phyloP scores from a whole-genome alignment of 345 rosid genomes.

The Moringa oleifera region DNA sequence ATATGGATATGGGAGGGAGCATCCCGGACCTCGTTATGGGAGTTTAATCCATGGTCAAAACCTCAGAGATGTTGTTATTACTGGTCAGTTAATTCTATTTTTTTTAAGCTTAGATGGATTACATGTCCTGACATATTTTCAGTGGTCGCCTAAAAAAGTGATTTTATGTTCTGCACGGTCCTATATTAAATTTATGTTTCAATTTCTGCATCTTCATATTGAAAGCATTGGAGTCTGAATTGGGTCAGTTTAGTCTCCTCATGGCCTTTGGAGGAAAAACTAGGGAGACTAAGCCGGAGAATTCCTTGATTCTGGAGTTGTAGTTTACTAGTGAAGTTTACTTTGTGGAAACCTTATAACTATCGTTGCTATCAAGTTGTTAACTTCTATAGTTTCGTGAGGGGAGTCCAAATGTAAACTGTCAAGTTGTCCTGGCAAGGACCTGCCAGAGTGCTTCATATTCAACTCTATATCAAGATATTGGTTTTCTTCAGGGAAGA shows the following conservation, averaged over 20 bases:
- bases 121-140: not conserved
- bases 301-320: too few relatives aligned
- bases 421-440: too few relatives aligned
- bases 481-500: too few relatives aligned
- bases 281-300: not conserved
- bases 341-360: too few relatives aligned
- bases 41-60: constrained; percentile 70
- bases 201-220: not conserved
- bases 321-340: too few relatives aligned
- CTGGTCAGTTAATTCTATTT: constrained; percentile 31
- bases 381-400: too few relatives aligned
- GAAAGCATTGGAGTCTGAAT: not conserved
- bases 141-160: too few relatives aligned
- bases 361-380: too few relatives aligned
- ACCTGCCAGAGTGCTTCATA: too few relatives aligned
- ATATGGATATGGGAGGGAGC: constrained; percentile 68
- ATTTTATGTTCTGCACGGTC: too few relatives aligned
- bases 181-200: not conserved
- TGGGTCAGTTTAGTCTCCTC: not conserved
- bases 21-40: constrained; percentile 64
- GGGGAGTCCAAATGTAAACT: too few relatives aligned
- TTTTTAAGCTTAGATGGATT: not conserved
- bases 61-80: constrained; percentile 60
- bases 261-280: not conserved
- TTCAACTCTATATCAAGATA: too few relatives aligned